Evolutionary conservation across 2,329 filamentous ascomycete genomes (phyloP), one percentile per base, ranked within the genome.

Genomic region (Curvularia hawaiiensis): DNA sequence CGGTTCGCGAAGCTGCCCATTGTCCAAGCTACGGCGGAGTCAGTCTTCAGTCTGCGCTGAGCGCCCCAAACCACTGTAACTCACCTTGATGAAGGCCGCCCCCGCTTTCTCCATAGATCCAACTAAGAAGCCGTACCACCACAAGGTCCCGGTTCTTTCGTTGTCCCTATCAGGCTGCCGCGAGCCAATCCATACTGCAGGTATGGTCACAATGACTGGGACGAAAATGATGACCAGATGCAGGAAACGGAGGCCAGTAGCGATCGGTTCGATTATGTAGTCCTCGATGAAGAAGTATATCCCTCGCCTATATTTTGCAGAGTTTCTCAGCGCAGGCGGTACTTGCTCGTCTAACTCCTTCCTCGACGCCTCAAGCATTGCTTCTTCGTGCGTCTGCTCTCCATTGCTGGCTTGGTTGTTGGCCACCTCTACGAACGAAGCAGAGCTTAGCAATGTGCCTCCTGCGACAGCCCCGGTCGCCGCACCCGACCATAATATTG

Each of bases 1-100:
- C 95, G 41, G 93, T 91, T 73, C 95, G 85, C 5, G 95, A 98
- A 3, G 95, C 95, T 18, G 95, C 95, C 95, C 95, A 99, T 87
- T 99, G 95, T 16, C 95, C 95, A 53, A 99, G 86, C 88, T 93
- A 67, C 2, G 1, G 48, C 7, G 47, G 24, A n/a, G 53, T 74
- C 43, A 75, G 70, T 35, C 10, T 40, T 16, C 30, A 28, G 6
- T 28, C 3, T 18, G 31, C 2, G 2, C 7, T 18, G 8, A 11
- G 20, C 41, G 26, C 12, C 8, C 14, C 11, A 5, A 14, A 3
- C 30, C 16, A 22, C 8, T 3, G 30, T 45, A 8, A 41, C 61
- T 18, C 78, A 91, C 90, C 85, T 99, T 99, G 79, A 99, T 99
- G 72, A 99, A 99, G 0, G 95, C 92, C 44, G 95, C 93, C 0